Evolutionary conservation across 805 yeast genomes (phyloP), one percentile per base, ranked within the genome.

Genomic region (Cyberlindnera japonica): DNA sequence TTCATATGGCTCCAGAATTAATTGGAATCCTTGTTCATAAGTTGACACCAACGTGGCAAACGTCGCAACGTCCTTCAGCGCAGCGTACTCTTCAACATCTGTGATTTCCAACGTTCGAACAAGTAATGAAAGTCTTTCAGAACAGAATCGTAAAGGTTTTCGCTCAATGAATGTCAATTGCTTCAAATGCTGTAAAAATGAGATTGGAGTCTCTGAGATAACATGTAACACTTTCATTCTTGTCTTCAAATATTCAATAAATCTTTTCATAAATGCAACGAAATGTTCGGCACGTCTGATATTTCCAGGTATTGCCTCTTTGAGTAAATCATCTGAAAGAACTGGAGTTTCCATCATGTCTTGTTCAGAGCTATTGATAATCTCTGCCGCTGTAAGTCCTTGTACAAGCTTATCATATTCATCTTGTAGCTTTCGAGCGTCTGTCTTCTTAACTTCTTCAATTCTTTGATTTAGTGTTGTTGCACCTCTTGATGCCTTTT

Each of bases 141-240:
- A 82, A 56, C 97, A 90, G 60, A 90, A 93, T 40, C 93, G 62
- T 33, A 93, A 67, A 0, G 99, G 99, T 57, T 93, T 93, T 44
- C 82, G 68, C 50, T 93, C 99, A 33, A 93, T 93, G 56, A 80
- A 93, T 1, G 99, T 93, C 35, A 93, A 65, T 43, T 91, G 96
- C 58, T 91, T 90, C 57, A 95, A 66, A 69, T 93, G 99, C 57
- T 87, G 95, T 43, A 93, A 63, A 55, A 93, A 93, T 24, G 96
- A 88, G 4, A 80, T 76, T 0, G 99, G 99, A 0, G 99, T 93
- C 61, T 93, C 99, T n/a, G 96, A 87, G 31, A 93, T 89, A 26
- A 93, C 99, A 66, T 91, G 96, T 36, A 95, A 65, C 3, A 93
- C 96, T 66, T 93, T 95, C 98, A 93, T 93, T 64, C 99, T 78